Conservation (phyloP, 148 eudicot species). For the Nepenthes gracilis region DNA sequence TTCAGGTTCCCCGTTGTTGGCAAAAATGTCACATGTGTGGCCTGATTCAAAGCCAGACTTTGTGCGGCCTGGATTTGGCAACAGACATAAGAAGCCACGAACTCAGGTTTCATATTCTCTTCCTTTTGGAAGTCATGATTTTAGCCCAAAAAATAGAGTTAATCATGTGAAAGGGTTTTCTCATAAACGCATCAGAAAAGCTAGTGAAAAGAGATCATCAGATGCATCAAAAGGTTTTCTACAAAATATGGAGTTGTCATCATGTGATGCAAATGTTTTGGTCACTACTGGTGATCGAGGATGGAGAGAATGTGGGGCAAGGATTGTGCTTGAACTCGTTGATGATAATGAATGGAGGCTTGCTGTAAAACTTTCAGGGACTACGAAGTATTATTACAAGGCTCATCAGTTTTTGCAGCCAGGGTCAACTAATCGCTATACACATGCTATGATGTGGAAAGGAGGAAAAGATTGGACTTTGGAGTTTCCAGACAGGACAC, state of each 20-base stretch:
- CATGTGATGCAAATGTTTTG: slow-evolving; percentile 70
- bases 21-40: slow-evolving; percentile 28
- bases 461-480: slow-evolving; percentile 90
- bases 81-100: slow-evolving; percentile 82
- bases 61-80: slow-evolving; percentile 37
- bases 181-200: slow-evolving; percentile 59
- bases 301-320: slow-evolving; percentile 89
- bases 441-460: slow-evolving; percentile 99
- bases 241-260: slow-evolving; percentile 43
- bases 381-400: slow-evolving; percentile 58
- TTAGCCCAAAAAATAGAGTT: slow-evolving; percentile 25
- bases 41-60: slow-evolving; percentile 37
- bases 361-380: slow-evolving; percentile 55
- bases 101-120: slow-evolving; percentile 79
- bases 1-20: slow-evolving; percentile 24
- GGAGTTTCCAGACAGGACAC: slow-evolving; percentile 82
- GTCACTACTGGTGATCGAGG: slow-evolving; percentile 61
- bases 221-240: slow-evolving; percentile 33
- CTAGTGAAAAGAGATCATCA: slow-evolving; percentile 51
- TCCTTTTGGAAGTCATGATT: slow-evolving; percentile 48
- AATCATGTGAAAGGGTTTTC: slow-evolving; percentile 34
- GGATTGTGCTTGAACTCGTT: slow-evolving; percentile 49
- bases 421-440: slow-evolving; percentile 75
- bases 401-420: slow-evolving; percentile 71
- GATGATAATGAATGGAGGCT: slow-evolving; percentile 82